A percentile compares a stretch with the other conserved stretches of the same genome.
Conservation (phyloP, 345 rosid genomes). For the Melaleuca alternifolia region DNA sequence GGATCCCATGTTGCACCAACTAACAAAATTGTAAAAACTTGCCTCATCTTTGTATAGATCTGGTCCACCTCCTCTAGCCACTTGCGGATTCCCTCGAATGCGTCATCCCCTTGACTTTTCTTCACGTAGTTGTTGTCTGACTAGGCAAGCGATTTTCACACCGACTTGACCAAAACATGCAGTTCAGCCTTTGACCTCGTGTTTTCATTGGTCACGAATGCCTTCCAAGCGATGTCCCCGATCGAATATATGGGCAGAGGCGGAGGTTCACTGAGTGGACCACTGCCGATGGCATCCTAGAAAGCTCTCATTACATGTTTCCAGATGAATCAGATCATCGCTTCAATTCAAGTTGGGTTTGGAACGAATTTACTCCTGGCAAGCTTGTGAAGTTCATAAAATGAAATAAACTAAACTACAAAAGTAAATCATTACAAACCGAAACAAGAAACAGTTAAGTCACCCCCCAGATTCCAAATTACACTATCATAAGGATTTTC, state of each 20-base stretch:
- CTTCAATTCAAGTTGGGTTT: not conserved
- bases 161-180: not conserved
- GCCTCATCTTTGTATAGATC: not conserved
- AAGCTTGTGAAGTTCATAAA: not conserved
- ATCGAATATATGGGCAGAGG: not conserved
- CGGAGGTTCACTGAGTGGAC: not conserved
- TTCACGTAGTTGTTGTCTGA: not conserved
- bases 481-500: not conserved
- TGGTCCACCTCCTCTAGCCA: not conserved
- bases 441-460: not conserved
- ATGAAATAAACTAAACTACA: not conserved
- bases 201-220: not conserved
- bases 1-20: not conserved
- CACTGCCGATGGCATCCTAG: not conserved
- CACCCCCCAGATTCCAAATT: not conserved
- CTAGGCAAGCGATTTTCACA: not conserved
- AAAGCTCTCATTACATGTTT: not conserved
- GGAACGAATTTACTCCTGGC: not conserved
- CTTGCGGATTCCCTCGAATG: not conserved
- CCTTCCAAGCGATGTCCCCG: not conserved
- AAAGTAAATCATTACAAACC: not conserved
- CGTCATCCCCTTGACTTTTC: not conserved
- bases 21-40: not conserved
- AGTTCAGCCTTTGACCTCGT: not conserved
- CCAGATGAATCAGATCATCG: not conserved